Evolutionary conservation across 805 yeast species (phyloP).

Genomic region (Candida chauliodis): DNA sequence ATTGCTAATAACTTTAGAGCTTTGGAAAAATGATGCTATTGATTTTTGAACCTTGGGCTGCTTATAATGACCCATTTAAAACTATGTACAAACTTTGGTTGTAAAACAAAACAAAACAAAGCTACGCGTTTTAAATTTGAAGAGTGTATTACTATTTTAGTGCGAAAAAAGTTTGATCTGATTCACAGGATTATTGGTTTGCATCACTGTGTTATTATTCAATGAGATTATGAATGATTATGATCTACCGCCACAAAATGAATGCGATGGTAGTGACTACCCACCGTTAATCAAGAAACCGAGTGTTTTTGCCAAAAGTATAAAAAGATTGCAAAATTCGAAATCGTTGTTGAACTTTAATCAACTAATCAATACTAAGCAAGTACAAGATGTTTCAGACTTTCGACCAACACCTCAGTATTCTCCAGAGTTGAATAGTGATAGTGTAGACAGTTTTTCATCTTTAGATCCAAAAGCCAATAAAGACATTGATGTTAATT

Average conservation of each 20-base stretch:
- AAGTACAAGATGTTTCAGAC: neutral
- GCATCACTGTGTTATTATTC: too few species aligned
- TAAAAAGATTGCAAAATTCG: constrained; percentile 4
- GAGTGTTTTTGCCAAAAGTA: constrained; percentile 2
- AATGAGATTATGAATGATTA: constrained; percentile 2
- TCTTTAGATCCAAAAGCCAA: constrained; percentile 15
- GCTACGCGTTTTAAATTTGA: constrained; percentile 1
- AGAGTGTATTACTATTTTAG: too few species aligned
- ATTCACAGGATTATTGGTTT: too few species aligned
- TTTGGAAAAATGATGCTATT: neutral
- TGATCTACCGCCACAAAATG: neutral
- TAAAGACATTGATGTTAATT: constrained; percentile 3
- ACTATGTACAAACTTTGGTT: neutral
- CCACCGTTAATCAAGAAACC: neutral
- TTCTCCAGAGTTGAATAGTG: neutral
- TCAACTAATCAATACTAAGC: constrained; percentile 1
- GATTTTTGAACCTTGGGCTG: constrained; percentile 2
- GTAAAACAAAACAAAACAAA: too few species aligned
- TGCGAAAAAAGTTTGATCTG: too few species aligned
- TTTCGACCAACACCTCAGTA: neutral
- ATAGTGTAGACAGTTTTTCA: constrained; percentile 10
- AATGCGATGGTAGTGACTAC: neutral
- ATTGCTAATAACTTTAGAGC: neutral
- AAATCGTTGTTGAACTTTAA: constrained; percentile 5
- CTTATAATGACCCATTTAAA: neutral